Base-by-base conservation (phyloP, 192 early-diverging fungal genomes). In the Phycomyces nitens region DNA sequence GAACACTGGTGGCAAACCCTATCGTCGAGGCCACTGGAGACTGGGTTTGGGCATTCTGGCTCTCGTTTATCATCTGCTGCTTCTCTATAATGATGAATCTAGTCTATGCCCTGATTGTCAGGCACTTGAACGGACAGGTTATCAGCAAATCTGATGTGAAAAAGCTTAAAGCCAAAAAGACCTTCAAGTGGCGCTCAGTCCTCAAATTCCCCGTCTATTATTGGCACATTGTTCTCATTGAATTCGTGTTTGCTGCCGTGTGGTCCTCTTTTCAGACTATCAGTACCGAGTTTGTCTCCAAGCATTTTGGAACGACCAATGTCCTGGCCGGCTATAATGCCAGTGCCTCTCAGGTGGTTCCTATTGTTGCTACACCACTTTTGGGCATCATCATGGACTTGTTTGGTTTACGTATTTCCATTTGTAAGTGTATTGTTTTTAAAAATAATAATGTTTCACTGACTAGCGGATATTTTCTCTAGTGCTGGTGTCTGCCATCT, bases 31-130 rank as follows among this genome's bases (percentile, higher is more conserved):
- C 58, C 38, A 64, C 80, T 58, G 49, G 72, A 69, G 53, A 72
- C 64, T 67, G 78, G 76, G 60, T 73, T 60, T 65, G 78, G 74
- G 5, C 81, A 41, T 42, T 85, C 70, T 67, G 42, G 77, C 39
- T 74, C 12, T 84, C 88, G 23, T 75, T 86, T 63, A 57, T 84
- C 16, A 78, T 88, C 10, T 92, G 88, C 18, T 62, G 80, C 4
- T 51, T 87, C 34, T 89, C 90, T 15, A 85, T 86, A 75, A 58
- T 69, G 7, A 86, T 87, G 75, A 90, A 92, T 50, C 68, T 92
- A 39, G 60, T 85, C 12, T 90, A 89, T 66, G 74, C 87, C 49
- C 66, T 77, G 14, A 42, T 85, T 5, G 77, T 90, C 59, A 71
- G 75, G 56, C 71, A 71, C 39, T 69, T 77, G 16, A 68, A 70